These are phyloP conservation scores for Umbelopsis sp. DNA, from an alignment of 192 early-diverging fungal genomes.

Conservation along the genomic window DNA sequence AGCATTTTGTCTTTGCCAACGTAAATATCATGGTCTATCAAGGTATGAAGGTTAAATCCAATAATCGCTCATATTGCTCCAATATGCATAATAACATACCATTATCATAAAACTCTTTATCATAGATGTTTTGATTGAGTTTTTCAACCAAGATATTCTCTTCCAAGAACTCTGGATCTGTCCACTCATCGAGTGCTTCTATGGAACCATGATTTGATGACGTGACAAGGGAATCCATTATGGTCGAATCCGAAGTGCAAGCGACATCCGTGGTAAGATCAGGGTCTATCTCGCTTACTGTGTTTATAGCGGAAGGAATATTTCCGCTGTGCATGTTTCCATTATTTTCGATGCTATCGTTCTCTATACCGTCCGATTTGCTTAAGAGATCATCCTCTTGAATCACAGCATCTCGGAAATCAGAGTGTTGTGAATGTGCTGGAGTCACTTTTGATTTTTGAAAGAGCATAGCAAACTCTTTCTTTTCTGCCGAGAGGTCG, in stretches of 20 bases:
- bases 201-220: not conserved
- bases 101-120: not conserved
- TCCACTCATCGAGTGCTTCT: not conserved
- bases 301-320: not conserved
- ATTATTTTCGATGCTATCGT: not conserved
- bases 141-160: not conserved
- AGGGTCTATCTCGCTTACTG: not conserved
- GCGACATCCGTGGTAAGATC: not conserved
- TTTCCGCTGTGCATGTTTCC: not conserved
- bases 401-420: not conserved
- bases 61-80: not conserved
- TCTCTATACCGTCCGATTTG: too few species aligned
- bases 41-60: not conserved
- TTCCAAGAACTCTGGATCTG: not conserved
- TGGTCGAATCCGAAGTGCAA: not conserved
- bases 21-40: slow-evolving; percentile 2
- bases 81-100: not conserved
- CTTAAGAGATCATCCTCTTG: too few species aligned
- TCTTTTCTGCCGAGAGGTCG: not conserved
- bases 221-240: not conserved
- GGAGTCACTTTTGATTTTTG: not conserved
- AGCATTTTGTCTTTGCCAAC: not conserved
- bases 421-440: not conserved
- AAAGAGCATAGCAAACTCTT: not conserved
- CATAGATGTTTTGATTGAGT: not conserved